Evolutionary conservation across 2,329 filamentous ascomycete genomes (phyloP).

Genomic region (Onygenales sp.): DNA sequence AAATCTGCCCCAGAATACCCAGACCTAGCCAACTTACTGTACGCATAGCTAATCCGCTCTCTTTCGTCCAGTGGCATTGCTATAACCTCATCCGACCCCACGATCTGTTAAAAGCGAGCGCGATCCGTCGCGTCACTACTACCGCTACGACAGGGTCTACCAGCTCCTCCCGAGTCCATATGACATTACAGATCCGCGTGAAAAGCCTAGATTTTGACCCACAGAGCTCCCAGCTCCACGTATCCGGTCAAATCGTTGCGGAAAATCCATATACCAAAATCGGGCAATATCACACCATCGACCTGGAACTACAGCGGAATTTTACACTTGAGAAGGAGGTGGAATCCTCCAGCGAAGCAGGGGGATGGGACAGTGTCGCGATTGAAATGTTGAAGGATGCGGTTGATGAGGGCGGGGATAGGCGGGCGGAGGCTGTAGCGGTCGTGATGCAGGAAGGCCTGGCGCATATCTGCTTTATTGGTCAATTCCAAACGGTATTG

Average conservation of each 20-base stretch:
- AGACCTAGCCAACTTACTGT: neutral
- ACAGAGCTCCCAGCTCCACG: constrained; percentile 58
- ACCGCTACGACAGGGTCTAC: constrained; percentile 50
- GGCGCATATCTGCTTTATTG: constrained; percentile 43
- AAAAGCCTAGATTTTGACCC: constrained; percentile 61
- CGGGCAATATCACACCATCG: constrained; percentile 61
- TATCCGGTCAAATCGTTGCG: constrained; percentile 54
- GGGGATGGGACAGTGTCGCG: constrained; percentile 83
- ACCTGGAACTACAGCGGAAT: constrained; percentile 76
- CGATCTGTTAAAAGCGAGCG: constrained; percentile 56
- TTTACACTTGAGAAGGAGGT: constrained; percentile 79
- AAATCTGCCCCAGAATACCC: neutral
- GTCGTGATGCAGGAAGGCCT: constrained; percentile 80
- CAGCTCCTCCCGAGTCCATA: constrained; percentile 54
- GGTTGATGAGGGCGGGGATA: constrained; percentile 57
- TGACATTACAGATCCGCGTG: constrained; percentile 55
- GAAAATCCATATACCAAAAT: constrained; percentile 60
- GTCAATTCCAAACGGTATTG: constrained; percentile 40
- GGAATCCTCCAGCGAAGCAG: constrained; percentile 33
- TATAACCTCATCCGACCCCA: constrained; percentile 61
- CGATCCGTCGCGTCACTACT: constrained; percentile 57
- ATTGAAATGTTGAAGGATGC: constrained; percentile 69
- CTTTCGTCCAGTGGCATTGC: constrained; percentile 53
- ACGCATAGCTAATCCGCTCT: neutral
- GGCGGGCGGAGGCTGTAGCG: constrained; percentile 73